These are phyloP conservation scores for Kodamaea kaohsiungensis DNA, from an alignment of 805 yeast species.

Conservation along the genomic window DNA sequence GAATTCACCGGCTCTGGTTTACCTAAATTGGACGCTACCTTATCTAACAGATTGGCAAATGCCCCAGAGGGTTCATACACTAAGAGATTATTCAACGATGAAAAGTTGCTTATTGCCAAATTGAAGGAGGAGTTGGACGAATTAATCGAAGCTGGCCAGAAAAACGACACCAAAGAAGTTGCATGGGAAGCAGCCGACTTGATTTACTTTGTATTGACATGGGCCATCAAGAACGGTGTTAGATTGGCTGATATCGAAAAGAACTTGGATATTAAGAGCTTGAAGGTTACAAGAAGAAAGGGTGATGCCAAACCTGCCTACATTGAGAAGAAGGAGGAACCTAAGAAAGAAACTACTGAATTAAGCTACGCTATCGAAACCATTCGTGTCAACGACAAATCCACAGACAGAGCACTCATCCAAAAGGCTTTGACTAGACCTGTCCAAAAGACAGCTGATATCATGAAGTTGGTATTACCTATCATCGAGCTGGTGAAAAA, in stretches of 20 bases:
- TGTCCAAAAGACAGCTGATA: constrained; percentile 90
- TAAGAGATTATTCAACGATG: constrained; percentile 79
- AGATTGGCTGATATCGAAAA: constrained; percentile 76
- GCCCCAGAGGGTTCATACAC: constrained; percentile 98
- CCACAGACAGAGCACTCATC: constrained; percentile 46
- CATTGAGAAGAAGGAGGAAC: constrained; percentile 30
- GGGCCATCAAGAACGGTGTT: constrained; percentile 71
- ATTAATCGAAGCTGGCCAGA: constrained; percentile 72
- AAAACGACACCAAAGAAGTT: constrained; percentile 45
- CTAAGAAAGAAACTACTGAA: constrained; percentile 19
- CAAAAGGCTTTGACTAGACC: constrained; percentile 79
- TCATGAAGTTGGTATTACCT: constrained; percentile 90
- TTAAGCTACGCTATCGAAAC: constrained; percentile 51
- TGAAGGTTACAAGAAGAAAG: constrained; percentile 87
- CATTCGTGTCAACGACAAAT: constrained; percentile 39
- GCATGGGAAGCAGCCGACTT: constrained; percentile 99
- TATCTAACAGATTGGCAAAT: constrained; percentile 56
- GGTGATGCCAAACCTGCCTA: constrained; percentile 95
- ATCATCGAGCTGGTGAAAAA: constrained; percentile 75
- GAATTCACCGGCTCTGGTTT: constrained; percentile 66
- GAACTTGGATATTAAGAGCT: constrained; percentile 78
- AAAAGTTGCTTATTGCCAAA: constrained; percentile 74
- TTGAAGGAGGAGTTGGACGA: constrained; percentile 97
- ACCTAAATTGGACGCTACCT: constrained; percentile 62
- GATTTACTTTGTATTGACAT: constrained; percentile 54